Evolutionary conservation across 257 asterid species (phyloP).

Genomic region (Gardenia jasminoides): DNA sequence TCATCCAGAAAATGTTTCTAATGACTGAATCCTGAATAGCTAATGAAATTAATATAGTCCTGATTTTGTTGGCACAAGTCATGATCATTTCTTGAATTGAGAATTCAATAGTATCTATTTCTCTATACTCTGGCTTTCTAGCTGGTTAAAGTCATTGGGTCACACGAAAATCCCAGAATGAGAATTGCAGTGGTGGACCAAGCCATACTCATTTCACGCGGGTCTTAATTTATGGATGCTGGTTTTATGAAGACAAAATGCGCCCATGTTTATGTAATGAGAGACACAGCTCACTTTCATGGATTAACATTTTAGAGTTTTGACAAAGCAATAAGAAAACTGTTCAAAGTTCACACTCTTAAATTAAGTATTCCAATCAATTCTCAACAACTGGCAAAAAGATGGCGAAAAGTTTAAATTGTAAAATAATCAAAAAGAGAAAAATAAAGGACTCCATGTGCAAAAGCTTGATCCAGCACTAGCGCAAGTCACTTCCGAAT

Average conservation of each 20-base stretch:
- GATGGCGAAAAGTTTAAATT: too few relatives aligned
- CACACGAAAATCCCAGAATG: not conserved
- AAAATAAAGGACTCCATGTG: too few relatives aligned
- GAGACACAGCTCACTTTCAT: too few relatives aligned
- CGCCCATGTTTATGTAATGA: too few relatives aligned
- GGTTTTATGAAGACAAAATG: conserved; percentile 1
- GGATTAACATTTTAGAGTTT: too few relatives aligned
- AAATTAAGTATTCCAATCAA: too few relatives aligned
- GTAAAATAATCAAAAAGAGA: too few relatives aligned
- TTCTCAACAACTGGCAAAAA: too few relatives aligned
- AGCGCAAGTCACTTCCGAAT: too few relatives aligned
- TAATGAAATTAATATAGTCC: not conserved
- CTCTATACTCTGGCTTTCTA: not conserved
- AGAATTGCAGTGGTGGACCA: not conserved
- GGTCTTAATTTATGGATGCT: not conserved
- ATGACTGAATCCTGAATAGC: not conserved
- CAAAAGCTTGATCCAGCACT: too few relatives aligned
- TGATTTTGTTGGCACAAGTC: not conserved
- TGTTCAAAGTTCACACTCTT: too few relatives aligned
- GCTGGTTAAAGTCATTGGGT: not conserved
- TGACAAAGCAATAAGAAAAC: too few relatives aligned
- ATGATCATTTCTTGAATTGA: not conserved
- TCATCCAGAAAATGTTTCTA: not conserved
- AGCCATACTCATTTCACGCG: not conserved
- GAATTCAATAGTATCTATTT: not conserved